Percentiles rank a stretch among this genome's conserved stretches.
These are phyloP conservation scores for Parsonsia alboflavescens DNA, from an alignment of 257 asterid genomes.

Conservation along the genomic window DNA sequence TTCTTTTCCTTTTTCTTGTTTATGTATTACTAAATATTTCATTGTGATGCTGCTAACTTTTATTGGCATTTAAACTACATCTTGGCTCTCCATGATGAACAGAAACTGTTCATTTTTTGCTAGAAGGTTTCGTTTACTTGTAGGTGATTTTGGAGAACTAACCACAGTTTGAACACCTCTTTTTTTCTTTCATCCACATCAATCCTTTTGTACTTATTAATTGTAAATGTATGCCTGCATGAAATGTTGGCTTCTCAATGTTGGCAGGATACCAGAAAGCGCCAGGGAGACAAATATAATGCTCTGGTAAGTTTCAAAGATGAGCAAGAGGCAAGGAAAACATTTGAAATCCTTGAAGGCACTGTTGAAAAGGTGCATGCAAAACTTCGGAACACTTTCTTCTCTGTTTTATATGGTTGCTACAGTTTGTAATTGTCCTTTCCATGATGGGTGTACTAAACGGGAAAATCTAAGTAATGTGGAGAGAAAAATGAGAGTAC, in stretches of 20 bases:
- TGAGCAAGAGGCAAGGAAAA: slow-evolving; percentile 58
- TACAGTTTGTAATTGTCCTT: neutral
- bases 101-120: neutral
- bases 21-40: neutral
- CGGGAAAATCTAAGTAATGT: neutral
- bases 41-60: neutral
- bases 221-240: neutral
- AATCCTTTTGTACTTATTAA: neutral
- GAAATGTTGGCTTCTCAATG: neutral
- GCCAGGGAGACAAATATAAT: slow-evolving; percentile 35
- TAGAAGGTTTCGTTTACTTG: too few species aligned
- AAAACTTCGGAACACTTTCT: neutral
- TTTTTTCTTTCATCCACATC: neutral
- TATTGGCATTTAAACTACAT: neutral
- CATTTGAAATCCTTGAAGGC: slow-evolving; percentile 63
- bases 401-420: neutral
- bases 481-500: neutral
- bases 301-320: slow-evolving; percentile 57
- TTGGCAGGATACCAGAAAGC: slow-evolving; percentile 45
- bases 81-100: neutral
- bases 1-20: neutral
- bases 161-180: neutral
- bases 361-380: slow-evolving; percentile 47
- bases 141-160: too few species aligned
- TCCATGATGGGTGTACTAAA: neutral